phyloP scores from a whole-genome alignment of 148 eudicot species.

The Nyssa sinensis region DNA sequence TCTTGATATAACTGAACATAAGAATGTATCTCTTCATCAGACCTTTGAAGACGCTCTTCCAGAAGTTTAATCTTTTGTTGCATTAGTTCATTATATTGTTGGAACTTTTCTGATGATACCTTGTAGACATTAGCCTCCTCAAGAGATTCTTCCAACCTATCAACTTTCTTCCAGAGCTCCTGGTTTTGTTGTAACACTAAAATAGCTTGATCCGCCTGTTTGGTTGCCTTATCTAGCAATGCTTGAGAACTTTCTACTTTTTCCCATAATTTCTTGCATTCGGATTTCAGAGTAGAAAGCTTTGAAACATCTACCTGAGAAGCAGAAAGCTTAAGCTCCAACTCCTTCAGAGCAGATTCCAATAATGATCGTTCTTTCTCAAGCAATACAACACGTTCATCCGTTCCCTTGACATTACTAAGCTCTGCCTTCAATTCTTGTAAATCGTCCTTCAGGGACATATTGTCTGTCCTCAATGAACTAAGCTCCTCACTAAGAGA shows the following conservation, averaged over 20 bases:
- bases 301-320: slow-evolving; percentile 63
- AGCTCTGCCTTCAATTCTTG: slow-evolving; percentile 54
- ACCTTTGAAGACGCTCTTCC: slow-evolving; percentile 80
- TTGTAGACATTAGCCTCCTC: slow-evolving; percentile 59
- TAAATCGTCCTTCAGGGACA: slow-evolving; percentile 58
- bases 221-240: slow-evolving; percentile 69
- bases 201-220: slow-evolving; percentile 86
- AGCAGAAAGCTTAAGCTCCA: slow-evolving; percentile 59
- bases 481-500: slow-evolving; percentile 58
- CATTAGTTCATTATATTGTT: slow-evolving; percentile 68
- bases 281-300: slow-evolving; percentile 56
- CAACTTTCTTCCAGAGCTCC: slow-evolving; percentile 78
- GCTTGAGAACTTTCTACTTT: slow-evolving; percentile 66
- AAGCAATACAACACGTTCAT: slow-evolving; percentile 55
- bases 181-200: slow-evolving; percentile 75
- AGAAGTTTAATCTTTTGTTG: slow-evolving; percentile 73
- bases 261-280: slow-evolving; percentile 62
- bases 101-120: slow-evolving; percentile 72
- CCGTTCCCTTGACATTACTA: slow-evolving; percentile 51
- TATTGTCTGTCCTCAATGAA: slow-evolving; percentile 65
- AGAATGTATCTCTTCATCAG: slow-evolving; percentile 81
- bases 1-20: slow-evolving; percentile 83
- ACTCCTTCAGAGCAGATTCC: slow-evolving; percentile 60
- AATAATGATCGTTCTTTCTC: slow-evolving; percentile 58
- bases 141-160: slow-evolving; percentile 75